Evolutionary conservation across 352 stramenopile genomes (phyloP), one percentile per base, ranked within the genome.

Genomic region (Globisporangium acanthophoron): DNA sequence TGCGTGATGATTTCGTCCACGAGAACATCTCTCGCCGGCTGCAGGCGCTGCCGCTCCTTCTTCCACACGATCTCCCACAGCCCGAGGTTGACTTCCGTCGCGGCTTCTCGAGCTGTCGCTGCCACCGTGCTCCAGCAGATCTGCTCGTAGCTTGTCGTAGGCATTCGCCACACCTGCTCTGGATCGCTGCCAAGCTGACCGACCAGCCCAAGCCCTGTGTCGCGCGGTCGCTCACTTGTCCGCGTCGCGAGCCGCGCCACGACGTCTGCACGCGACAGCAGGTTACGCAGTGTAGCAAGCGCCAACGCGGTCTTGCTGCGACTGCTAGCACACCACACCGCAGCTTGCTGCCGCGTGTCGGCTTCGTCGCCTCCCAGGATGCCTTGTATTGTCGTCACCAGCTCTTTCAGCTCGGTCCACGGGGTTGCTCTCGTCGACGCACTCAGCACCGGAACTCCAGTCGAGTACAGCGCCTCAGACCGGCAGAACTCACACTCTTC

Each of bases 1-100:
- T 80, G 64, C 6, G 31, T 21, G 21, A 84, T 62, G 20, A 58
- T 59, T 5, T 79, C 66, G 50, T 41, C 5, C 5, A 75, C 20
- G 1, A 51, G 54, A 39, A 76, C 24, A 5, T 54, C 49, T 2
- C 61, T 63, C 6, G 18, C 7, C 46, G 46, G 44, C 7, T 27
- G 39, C 35, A 66, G 48, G 12, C 55, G 54, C 43, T 60, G 58
- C 0, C 61, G 48, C 45, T 78, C 71, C 54, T 66, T 68, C n/a
- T 67, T 31, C 69, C 71, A 80, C 43, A 80, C 52, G 18, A 54
- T 65, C 20, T 24, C 56, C 74, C 74, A 80, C 49, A 80, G 62
- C 11, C 16, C 41, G 39, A 44, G 20, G n/a, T 52, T 62, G 21
- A 52, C 31, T 20, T 31, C 35, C 3, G 0, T 6, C 8, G 12